A percentile compares a stretch with the other conserved stretches of the same genome.
These are phyloP conservation scores for Trichocomaceae sp. DNA, from an alignment of 2,329 filamentous ascomycete species.

Conservation along the genomic window DNA sequence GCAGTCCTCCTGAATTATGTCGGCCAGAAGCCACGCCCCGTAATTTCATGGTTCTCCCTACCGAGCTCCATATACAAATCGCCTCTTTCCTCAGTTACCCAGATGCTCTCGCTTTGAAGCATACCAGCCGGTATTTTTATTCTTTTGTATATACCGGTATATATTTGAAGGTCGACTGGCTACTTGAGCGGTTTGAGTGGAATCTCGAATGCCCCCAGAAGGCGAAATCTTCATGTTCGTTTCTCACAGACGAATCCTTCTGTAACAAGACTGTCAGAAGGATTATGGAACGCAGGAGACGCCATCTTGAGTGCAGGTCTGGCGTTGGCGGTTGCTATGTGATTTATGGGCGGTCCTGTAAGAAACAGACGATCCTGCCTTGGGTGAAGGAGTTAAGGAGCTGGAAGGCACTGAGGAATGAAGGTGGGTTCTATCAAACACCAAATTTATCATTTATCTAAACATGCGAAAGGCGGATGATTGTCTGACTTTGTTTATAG, in stretches of 20 bases:
- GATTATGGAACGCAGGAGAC: slow-evolving; percentile 38
- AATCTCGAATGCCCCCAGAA: slow-evolving; percentile 59
- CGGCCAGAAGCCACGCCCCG: not conserved
- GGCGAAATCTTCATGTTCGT: slow-evolving; percentile 37
- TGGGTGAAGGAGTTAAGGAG: slow-evolving; percentile 23
- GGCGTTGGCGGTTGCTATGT: slow-evolving; percentile 30
- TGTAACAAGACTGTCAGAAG: slow-evolving; percentile 34
- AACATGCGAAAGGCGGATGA: not conserved
- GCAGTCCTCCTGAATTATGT: not conserved
- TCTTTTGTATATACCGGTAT: slow-evolving; percentile 59
- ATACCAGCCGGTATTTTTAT: slow-evolving; percentile 59
- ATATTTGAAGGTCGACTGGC: slow-evolving; percentile 61
- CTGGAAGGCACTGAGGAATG: slow-evolving; percentile 16
- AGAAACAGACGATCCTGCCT: slow-evolving; percentile 21
- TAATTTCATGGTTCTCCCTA: slow-evolving; percentile 50
- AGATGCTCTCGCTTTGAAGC: slow-evolving; percentile 64
- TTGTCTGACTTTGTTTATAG: slow-evolving; percentile 2
- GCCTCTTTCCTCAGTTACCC: slow-evolving; percentile 58
- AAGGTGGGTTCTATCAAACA: slow-evolving; percentile 23
- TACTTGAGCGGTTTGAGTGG: slow-evolving; percentile 56
- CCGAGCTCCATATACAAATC: slow-evolving; percentile 62
- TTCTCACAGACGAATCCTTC: slow-evolving; percentile 38
- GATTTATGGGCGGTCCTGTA: slow-evolving; percentile 31
- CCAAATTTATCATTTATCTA: not conserved
- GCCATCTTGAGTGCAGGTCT: slow-evolving; percentile 34